Percentiles rank a stretch among this genome's conserved stretches.
Evolutionary conservation across 139 green algal genomes (phyloP).

Genomic region (Picochlorum sp.): DNA sequence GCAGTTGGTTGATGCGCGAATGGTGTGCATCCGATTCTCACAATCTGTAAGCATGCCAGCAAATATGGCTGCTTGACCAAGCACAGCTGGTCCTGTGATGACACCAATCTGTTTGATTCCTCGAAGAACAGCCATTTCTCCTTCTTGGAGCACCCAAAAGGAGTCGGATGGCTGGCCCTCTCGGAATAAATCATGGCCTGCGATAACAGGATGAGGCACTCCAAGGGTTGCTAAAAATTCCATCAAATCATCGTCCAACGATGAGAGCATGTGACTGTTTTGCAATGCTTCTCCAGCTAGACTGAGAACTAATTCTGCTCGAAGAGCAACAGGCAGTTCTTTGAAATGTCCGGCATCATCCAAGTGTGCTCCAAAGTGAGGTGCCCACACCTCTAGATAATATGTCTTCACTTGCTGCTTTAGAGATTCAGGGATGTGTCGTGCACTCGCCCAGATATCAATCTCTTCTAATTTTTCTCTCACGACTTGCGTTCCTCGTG

Average conservation of each 20-base stretch:
- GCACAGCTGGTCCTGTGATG: slow-evolving; percentile 3
- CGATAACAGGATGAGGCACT: not conserved
- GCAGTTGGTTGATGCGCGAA: not conserved
- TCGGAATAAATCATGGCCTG: slow-evolving; percentile 11
- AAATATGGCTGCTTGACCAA: slow-evolving; percentile 10
- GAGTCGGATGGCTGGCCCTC: slow-evolving; percentile 8
- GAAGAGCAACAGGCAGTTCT: slow-evolving; percentile 13
- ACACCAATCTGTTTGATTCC: not conserved
- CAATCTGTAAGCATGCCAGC: not conserved
- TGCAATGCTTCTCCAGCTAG: slow-evolving; percentile 2
- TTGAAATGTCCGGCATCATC: not conserved
- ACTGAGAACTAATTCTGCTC: not conserved
- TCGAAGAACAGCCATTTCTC: not conserved
- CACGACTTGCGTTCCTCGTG: not conserved
- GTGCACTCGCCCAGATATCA: slow-evolving; percentile 6
- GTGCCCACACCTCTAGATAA: slow-evolving; percentile 13
- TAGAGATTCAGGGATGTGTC: slow-evolving; percentile 4
- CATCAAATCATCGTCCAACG: not conserved
- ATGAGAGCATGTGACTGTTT: not conserved
- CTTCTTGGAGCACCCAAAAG: slow-evolving; percentile 17
- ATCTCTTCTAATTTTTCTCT: slow-evolving; percentile 12
- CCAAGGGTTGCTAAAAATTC: not conserved
- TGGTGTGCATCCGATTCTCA: slow-evolving; percentile 5
- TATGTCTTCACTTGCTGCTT: not conserved
- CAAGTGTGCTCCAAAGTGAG: not conserved